Evolutionary conservation across 1,284 basidiomycete species (phyloP), one percentile per base, ranked within the genome.

Genomic region (Ustilago sp.): DNA sequence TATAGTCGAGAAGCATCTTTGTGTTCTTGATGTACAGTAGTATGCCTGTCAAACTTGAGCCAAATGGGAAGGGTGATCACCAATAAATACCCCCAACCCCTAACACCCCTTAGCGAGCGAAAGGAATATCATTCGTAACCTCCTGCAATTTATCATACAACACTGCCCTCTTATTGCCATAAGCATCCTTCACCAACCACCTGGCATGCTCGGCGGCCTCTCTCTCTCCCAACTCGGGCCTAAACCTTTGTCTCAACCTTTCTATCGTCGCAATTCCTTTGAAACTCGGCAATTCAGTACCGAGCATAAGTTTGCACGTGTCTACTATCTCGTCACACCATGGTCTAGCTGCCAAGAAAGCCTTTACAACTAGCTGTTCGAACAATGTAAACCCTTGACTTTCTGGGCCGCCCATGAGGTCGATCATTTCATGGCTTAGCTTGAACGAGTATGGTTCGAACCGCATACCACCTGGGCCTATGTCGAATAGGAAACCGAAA

Each of bases 401-500:
- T 81, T 93, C 90, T 67, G 92, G 90, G 12, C 97, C 97, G 55
- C 97, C 97, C 97, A 99, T 99, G 36, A 99, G 89, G 13, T 93
- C 90, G 19, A 99, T 92, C 95, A 99, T 99, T 86, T 99, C 97
- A 85, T 95, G 94, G 69, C 94, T 95, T 38, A 99, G 90, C 88
- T 99, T 99, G 91, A 99, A 99, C 17, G 94, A 95, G 85, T 90
- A 82, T 15, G 82, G 83, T 66, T 85, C 83, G 55, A 85, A 85
- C 34, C 80, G 60, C 82, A 85, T 83, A 8, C 84, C 84, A 31
- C 84, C 84, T 0, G 84, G 84, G 8, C 84, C 96, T 90, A 98
- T 99, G 86, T 98, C 96, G 83, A 98, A 98, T 65, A 98, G 87
- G 89, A 99, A 99, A 1, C 96, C 97, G 84, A 99, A 99, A 87